Percentiles rank a stretch among this genome's conserved stretches.
These are phyloP conservation scores for Pulveroboletus sp. DNA, from an alignment of 768 basidiomycete species.

Conservation along the genomic window DNA sequence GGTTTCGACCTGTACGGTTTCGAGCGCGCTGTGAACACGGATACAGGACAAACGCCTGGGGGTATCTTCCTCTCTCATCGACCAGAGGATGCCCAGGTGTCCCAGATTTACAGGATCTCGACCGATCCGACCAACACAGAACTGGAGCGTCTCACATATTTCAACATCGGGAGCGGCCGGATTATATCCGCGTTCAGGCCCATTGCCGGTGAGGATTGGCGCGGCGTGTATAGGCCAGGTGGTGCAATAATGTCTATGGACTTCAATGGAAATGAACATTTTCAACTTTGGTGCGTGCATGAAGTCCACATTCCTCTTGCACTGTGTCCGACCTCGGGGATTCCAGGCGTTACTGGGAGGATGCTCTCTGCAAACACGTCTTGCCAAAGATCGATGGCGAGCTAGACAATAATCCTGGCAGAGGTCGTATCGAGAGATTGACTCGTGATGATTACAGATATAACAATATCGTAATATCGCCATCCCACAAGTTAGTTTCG, in stretches of 20 bases:
- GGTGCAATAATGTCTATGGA: constrained; percentile 39
- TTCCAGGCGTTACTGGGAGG: constrained; percentile 41
- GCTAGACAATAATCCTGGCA: constrained; percentile 36
- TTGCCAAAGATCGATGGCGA: constrained; percentile 36
- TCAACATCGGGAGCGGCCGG: constrained; percentile 36
- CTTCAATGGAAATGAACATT: constrained; percentile 37
- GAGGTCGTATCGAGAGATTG: constrained; percentile 38
- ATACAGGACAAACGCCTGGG: constrained; percentile 7
- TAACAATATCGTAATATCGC: constrained; percentile 24
- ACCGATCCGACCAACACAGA: constrained; percentile 21
- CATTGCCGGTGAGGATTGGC: constrained; percentile 39
- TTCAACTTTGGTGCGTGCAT: constrained; percentile 36
- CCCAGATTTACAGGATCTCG: constrained; percentile 34
- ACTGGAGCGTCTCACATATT: constrained; percentile 36
- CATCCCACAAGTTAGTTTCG: constrained; percentile 33
- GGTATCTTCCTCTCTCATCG: constrained; percentile 35
- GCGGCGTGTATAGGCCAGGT: constrained; percentile 33
- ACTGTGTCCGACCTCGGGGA: neutral
- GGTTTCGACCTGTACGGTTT: constrained; percentile 29
- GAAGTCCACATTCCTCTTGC: neutral
- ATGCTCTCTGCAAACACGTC: constrained; percentile 20
- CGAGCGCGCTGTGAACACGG: constrained; percentile 17
- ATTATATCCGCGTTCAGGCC: constrained; percentile 30
- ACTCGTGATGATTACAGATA: constrained; percentile 38
- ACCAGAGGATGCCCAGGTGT: constrained; percentile 36